These are phyloP conservation scores for Kwoniella dendrophila DNA, from an alignment of 768 basidiomycete species.

Conservation along the genomic window DNA sequence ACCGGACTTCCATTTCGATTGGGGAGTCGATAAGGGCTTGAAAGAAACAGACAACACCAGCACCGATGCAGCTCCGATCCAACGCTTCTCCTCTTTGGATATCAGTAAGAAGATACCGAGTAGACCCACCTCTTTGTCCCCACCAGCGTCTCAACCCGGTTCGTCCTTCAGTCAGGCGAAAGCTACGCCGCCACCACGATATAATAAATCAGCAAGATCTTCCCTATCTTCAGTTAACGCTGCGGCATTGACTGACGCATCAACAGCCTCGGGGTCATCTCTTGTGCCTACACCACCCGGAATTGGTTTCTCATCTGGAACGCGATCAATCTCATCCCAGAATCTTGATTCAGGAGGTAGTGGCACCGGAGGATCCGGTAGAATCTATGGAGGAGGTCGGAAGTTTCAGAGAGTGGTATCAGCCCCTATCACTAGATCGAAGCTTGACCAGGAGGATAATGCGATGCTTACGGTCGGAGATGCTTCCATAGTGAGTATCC, in stretches of 20 bases:
- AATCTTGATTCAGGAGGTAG: conserved; percentile 10
- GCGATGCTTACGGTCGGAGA: conserved; percentile 4
- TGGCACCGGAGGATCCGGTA: conserved; percentile 16
- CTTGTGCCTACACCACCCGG: conserved; percentile 40
- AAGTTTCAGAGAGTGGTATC: conserved; percentile 46
- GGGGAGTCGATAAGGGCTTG: conserved; percentile 31
- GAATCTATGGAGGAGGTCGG: conserved; percentile 24
- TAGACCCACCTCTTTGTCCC: conserved; percentile 13
- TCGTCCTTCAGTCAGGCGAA: neutral
- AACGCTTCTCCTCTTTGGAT: neutral
- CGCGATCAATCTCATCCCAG: conserved; percentile 11
- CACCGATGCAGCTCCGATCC: neutral
- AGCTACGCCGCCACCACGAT: conserved; percentile 17
- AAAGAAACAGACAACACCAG: neutral
- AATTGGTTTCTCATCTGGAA: neutral
- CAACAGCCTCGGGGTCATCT: conserved; percentile 35
- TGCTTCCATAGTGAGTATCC: conserved; percentile 14
- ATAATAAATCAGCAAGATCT: conserved; percentile 26
- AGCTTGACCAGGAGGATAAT: conserved; percentile 12
- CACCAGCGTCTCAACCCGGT: neutral
- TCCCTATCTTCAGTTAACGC: conserved; percentile 37
- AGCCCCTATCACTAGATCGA: conserved; percentile 30
- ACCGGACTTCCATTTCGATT: conserved; percentile 50
- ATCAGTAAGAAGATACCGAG: neutral
- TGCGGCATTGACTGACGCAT: conserved; percentile 39